phyloP scores from a whole-genome alignment of 495 filamentous ascomycete species.

The Podospora anserina region DNA sequence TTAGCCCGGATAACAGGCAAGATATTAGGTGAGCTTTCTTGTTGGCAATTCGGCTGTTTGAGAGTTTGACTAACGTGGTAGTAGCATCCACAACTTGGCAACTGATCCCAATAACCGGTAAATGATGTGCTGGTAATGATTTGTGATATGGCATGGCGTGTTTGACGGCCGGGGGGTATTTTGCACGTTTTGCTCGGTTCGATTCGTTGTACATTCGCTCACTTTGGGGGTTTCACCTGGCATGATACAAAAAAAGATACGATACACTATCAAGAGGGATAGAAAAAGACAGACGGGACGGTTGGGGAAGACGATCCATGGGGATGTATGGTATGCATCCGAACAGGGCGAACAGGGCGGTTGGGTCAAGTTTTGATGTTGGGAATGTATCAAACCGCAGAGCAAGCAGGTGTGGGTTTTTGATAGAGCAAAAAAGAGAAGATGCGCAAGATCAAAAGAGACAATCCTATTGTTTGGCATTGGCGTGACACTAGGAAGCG shows the following conservation, averaged over 20 bases:
- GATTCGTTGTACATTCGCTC: neutral
- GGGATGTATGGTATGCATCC: neutral
- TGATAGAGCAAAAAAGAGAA: neutral
- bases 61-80: neutral
- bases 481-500: neutral
- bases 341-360: no score
- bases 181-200: neutral
- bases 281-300: neutral
- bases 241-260: neutral
- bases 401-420: neutral
- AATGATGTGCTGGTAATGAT: neutral
- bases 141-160: neutral
- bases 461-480: neutral
- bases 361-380: neutral
- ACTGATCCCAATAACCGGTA: neutral
- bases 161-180: neutral
- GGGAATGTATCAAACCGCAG: neutral
- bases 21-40: slow-evolving; percentile 30
- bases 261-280: neutral
- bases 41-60: neutral
- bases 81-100: slow-evolving; percentile 3
- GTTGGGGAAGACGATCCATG: neutral
- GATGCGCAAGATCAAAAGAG: neutral
- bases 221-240: neutral
- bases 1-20: slow-evolving; percentile 27